Base-by-base conservation (phyloP, 108 stramenopile species). In the Nitzschia putrida region DNA sequence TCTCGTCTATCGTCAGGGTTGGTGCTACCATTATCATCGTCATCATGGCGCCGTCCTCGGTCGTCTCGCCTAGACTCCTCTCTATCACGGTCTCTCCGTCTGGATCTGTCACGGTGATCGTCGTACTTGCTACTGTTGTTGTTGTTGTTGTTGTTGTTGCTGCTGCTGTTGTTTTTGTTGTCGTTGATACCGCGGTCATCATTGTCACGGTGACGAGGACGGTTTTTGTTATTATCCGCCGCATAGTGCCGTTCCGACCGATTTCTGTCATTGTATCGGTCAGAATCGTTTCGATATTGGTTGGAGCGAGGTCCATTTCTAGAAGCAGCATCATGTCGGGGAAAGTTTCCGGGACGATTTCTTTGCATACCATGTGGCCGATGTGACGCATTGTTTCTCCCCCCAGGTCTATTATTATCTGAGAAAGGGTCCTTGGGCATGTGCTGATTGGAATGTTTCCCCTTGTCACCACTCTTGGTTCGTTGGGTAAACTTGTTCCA, bases 401-500 rank as follows among this genome's bases (percentile, higher is more conserved):
- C 20, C 0, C 14, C 14, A 40, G 1, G 60, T 14, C 24, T 34
- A 4, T 4, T n/a, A n/a, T 13, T 2, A 59, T 59, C 58, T 3
- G 41, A 21, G 37, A 66, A 77, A 11, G 76, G 69, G 55, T 70
- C 69, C 29, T 39, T 50, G 2, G 76, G 69, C 69, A 77, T 77
- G 45, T 41, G 59, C 13, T 34, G 53, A 38, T 70, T 71, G 10
- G 50, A 54, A 8, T 51, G 24, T 5, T 66, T 57, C n/a, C 57
- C 57, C 37, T 68, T 21, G 29, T 34, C 29, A 53, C 23, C 37
- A 42, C 41, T 56, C 45, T 47, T 57, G 55, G 61, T 64, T 44
- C 72, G 51, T 66, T 88, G 87, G 14, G 70, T 57, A 61, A 88
- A 91, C 20, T 81, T 68, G 66, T 90, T 86, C 99, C 99, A 99